Evolutionary conservation across 345 rosid species (phyloP), one percentile per base, ranked within the genome.

Genomic region (Citrus inodora): DNA sequence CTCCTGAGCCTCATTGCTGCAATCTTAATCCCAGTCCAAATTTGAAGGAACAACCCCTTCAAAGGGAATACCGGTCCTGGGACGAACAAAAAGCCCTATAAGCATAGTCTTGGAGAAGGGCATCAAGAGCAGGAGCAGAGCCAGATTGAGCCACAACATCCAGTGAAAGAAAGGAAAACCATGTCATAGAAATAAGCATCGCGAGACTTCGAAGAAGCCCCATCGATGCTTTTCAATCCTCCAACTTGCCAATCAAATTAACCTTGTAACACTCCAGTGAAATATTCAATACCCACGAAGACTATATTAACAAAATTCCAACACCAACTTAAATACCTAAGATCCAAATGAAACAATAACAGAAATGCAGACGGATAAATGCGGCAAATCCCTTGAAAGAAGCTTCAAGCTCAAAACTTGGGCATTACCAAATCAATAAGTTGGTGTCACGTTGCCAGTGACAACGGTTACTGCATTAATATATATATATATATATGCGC

Each of bases 41-140:
- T 93, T 90, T 1, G 91, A 81, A 16, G 97, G 98, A 58, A 86
- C 91, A 22, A 3, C 22, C 70, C 81, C 98, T 22, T 88, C 83
- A 67, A 90, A 94, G 21, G 85, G 81, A 58, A 82, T 70, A 68
- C 99, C 99, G 0, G 99, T 96, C 75, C 74, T 90, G 0, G 99
- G 98, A 22, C 79, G 89, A 78, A 80, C 81, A 51, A 96, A 96
- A 90, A 1, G 92, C 93, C 84, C 78, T 83, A 58, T 82, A 94
- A 11, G 98, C 95, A 80, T 89, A 91, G 76, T 90, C 94, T 85
- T 94, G 98, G 35, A 96, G 99, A 81, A 96, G 91, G n/a, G 81
- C 74, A 80, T 96, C 98, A 7, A 94, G 94, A 72, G 90, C 90
- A 14, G 85, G 71, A 0, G 92, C 83, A 32, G 86, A 61, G 24